Evolutionary conservation across 2,329 filamentous ascomycete species (phyloP), one percentile per base, ranked within the genome.

Genomic region (Aspergillus ochraceus): DNA sequence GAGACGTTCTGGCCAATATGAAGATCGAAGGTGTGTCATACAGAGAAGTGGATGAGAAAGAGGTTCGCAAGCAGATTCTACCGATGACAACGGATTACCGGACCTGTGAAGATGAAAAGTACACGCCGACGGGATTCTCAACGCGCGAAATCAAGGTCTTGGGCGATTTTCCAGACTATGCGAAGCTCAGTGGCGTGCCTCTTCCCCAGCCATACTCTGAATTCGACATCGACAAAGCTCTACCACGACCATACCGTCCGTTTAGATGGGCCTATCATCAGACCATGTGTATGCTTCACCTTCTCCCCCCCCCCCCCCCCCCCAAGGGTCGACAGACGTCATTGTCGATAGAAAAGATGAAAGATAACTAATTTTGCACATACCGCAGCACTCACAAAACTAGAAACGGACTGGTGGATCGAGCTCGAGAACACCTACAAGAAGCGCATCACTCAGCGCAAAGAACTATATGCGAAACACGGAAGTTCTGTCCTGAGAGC

Each of bases 401-500:
- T 95, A 74, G 90, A 96, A 62, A 79, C 87, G 0, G 88, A 96
- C 71, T 96, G 89, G 85, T 96, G 92, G 92, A 80, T 96, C n/a
- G 92, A 96, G 75, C 82, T 96, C 2, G 91, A 95, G 66, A 88
- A 80, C 53, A 90, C 85, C 3, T 96, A 96, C 71, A 77, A 76
- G 50, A 68, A 81, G 1, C 85, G 89, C 22, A 88, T 96, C 64
- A 80, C 81, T 5, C 86, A 93, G 70, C 88, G 92, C 19, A 83
- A 87, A 68, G 78, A 76, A 0, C 81, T 96, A 0, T 89, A 87
- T 69, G 78, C 77, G 11, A 77, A 87, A 59, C 81, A 94, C 64
- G 86, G 89, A 2, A 80, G 81, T 10, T 76, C 79, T 3, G 86
- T 96, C 1, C 81, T 95, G 1, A 83, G 89, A 58, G 81, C 82